Evolutionary conservation across 2,329 filamentous ascomycete genomes (phyloP).

Genomic region (Sporothrix euskadiensis): DNA sequence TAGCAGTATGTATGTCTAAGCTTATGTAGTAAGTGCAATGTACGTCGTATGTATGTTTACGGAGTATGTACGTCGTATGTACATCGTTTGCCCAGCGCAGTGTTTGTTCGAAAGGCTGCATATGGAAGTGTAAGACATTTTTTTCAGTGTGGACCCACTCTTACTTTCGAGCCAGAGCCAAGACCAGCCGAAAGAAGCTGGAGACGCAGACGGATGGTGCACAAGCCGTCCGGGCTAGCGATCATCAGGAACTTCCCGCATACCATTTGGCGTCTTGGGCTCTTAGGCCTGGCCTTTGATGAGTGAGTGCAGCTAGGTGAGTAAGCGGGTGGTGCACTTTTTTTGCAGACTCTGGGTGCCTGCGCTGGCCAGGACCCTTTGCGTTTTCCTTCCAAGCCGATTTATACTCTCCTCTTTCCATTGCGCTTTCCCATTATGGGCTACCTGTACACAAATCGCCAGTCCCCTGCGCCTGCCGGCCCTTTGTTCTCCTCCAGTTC

Average conservation of each 20-base stretch:
- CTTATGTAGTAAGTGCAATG: neutral
- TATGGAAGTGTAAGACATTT: conserved; percentile 18
- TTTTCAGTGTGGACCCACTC: neutral
- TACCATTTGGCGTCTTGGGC: neutral
- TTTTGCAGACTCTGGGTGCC: neutral
- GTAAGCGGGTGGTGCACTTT: conserved; percentile 7
- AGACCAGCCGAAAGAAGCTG: neutral
- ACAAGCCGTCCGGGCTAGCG: conserved; percentile 1
- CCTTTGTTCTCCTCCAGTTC: neutral
- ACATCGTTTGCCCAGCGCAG: neutral
- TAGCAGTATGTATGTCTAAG: too few relatives aligned
- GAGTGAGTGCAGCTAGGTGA: conserved; percentile 20
- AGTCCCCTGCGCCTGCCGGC: neutral
- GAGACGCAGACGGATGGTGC: conserved; percentile 17
- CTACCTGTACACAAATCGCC: neutral
- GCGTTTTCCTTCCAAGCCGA: neutral
- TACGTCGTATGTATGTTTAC: too few relatives aligned
- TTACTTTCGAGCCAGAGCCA: conserved; percentile 6
- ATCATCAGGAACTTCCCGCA: conserved; percentile 21
- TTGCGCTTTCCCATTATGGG: neutral
- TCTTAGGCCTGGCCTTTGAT: conserved; percentile 18
- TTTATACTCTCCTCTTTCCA: neutral
- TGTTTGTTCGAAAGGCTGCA: neutral
- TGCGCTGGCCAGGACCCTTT: neutral
- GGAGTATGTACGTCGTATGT: neutral